Conservation (phyloP, 306 rosid genomes). For the Cicer chorassanicum region DNA sequence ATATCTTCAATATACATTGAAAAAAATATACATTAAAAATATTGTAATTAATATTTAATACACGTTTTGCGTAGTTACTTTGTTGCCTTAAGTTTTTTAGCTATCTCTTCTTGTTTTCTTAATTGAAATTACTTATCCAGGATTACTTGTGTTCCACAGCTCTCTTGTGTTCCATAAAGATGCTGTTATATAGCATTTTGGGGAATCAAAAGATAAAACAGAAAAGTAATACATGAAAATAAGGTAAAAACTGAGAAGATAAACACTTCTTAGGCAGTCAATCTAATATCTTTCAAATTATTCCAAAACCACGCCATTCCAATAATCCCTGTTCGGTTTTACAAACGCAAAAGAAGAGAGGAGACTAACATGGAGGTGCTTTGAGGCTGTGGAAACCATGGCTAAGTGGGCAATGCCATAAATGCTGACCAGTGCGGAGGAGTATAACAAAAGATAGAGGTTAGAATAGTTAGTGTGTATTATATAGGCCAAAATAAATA, state of each 20-base stretch:
- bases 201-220: neutral
- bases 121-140: conserved; percentile 5
- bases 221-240: neutral
- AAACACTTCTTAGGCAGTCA: neutral
- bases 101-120: neutral
- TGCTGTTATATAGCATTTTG: neutral
- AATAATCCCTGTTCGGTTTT: neutral
- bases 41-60: neutral
- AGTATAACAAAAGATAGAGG: neutral
- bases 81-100: neutral
- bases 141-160: conserved; percentile 7
- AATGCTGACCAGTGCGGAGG: neutral
- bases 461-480: no score
- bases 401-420: neutral
- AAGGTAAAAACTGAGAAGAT: neutral
- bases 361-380: neutral
- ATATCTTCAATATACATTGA: neutral
- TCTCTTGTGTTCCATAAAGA: neutral
- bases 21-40: neutral
- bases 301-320: neutral
- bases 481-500: no score
- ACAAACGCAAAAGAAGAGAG: neutral
- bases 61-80: neutral
- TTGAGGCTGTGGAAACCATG: neutral
- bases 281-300: neutral